A percentile compares a stretch with the other conserved stretches of the same genome.
Evolutionary conservation across 169 alveolate genomes (phyloP).

Genomic region (Plasmodium gaboni): DNA sequence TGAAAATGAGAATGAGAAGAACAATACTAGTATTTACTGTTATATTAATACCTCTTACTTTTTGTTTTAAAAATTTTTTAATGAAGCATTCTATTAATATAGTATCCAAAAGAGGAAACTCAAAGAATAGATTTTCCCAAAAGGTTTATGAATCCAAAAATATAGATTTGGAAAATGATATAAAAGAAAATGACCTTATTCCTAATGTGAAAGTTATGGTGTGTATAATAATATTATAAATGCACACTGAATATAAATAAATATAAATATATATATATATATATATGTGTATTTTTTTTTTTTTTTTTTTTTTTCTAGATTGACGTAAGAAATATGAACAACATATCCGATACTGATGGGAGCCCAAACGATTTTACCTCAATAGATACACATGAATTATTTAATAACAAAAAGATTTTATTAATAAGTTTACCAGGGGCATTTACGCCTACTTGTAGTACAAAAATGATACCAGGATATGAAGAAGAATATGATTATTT

Average conservation of each 20-base stretch:
- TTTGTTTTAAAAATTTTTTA: constrained; percentile 45
- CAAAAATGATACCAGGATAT: constrained; percentile 80
- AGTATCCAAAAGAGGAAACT: constrained; percentile 43
- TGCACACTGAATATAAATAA: neutral
- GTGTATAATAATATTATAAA: too few relatives aligned
- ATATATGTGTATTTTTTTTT: neutral
- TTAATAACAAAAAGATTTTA: constrained; percentile 76
- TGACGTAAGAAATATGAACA: constrained; percentile 25
- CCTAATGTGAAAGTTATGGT: constrained; percentile 77
- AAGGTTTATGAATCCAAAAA: constrained; percentile 47
- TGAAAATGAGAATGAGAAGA: constrained; percentile 20
- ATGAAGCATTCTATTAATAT: constrained; percentile 19
- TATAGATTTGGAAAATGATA: constrained; percentile 70
- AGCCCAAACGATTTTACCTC: constrained; percentile 18
- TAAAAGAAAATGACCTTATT: constrained; percentile 68
- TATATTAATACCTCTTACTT: constrained; percentile 22
- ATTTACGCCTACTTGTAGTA: constrained; percentile 84
- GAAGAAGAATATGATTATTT: constrained; percentile 78
- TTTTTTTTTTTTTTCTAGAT: constrained; percentile 16
- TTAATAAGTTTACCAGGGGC: constrained; percentile 83
- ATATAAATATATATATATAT: neutral
- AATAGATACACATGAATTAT: constrained; percentile 67
- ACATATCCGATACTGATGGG: neutral
- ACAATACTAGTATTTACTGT: neutral
- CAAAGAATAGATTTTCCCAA: constrained; percentile 23